Evolutionary conservation across 768 basidiomycete genomes (phyloP), one percentile per base, ranked within the genome.

Genomic region (Tylopilus rubrobrunneus): DNA sequence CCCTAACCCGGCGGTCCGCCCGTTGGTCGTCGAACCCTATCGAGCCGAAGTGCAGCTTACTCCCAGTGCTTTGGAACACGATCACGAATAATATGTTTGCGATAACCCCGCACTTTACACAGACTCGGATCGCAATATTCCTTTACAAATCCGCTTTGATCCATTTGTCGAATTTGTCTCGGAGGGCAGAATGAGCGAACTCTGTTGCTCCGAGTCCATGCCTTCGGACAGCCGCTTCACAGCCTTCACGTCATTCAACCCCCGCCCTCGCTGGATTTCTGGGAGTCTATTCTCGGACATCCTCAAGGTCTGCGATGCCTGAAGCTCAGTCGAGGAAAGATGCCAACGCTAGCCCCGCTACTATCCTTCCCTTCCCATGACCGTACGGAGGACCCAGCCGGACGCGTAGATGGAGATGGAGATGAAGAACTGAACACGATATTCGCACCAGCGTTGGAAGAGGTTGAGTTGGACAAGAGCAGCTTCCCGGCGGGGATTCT

Each of bases 191-290:
- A 15, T 45, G 6, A 8, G 31, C 15, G 9, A 9, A 4, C 14
- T 62, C 14, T 59, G 46, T 47, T 23, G 46, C 21, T n/a, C n/a
- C n/a, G n/a, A n/a, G n/a, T 43, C 25, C 29, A 12, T 53, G 1
- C 42, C 51, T 12, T 23, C 45, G 7, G 14, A 27, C 9, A 11
- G 53, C 7, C n/a, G n/a, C 5, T 63, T 19, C 41, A 45, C 7
- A 53, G 27, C 31, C 33, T 57, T 17, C 42, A 42, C 4, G 10
- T 48, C 29, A 0, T 29, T 6, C 1, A 6, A 1, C 28, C 28
- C 19, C 37, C 36, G 1, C 5, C 1, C 14, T 28, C 19, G 1
- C 11, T 28, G 3, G 14, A 8, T 5, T 49, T 62, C 17, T 63
- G 56, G 61, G 49, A 14, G 15, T 17, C 21, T 0, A 29, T 17